Percentiles rank a stretch among this genome's conserved stretches.
phyloP scores from a whole-genome alignment of 768 basidiomycete species.

The Lenzites betulinus region DNA sequence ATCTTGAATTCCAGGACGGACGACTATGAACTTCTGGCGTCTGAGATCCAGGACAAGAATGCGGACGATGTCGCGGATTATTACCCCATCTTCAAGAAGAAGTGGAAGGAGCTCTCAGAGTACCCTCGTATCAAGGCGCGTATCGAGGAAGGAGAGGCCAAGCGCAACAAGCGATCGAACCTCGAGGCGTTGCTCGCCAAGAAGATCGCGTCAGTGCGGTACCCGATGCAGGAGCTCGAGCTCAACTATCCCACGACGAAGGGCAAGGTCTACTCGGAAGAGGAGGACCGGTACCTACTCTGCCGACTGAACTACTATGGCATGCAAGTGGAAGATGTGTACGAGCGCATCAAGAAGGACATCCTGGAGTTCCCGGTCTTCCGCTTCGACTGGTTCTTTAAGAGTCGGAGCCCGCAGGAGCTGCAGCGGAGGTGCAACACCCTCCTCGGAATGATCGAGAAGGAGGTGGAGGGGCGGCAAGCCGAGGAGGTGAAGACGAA shows the following conservation, averaged over 20 bases:
- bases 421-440: conserved; percentile 87
- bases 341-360: conserved; percentile 94
- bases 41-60: conserved; percentile 84
- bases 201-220: conserved; percentile 81
- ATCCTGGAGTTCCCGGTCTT: conserved; percentile 97
- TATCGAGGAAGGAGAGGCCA: conserved; percentile 86
- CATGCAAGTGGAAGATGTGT: conserved; percentile 85
- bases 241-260: conserved; percentile 95
- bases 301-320: conserved; percentile 90
- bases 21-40: conserved; percentile 66
- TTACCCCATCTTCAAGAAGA: conserved; percentile 82
- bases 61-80: conserved; percentile 78
- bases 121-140: conserved; percentile 80
- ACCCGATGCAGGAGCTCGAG: conserved; percentile 97
- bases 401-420: conserved; percentile 89
- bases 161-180: conserved; percentile 84
- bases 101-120: conserved; percentile 86
- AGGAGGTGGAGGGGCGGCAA: conserved; percentile 73
- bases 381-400: conserved; percentile 98
- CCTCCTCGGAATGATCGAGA: conserved; percentile 85
- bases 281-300: conserved; percentile 94
- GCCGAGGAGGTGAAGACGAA: conserved; percentile 70
- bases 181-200: conserved; percentile 74
- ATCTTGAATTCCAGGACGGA: conserved; percentile 51
- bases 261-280: conserved; percentile 95